Conservation (phyloP, 345 rosid genomes). For the Capsella bursapastoris region DNA sequence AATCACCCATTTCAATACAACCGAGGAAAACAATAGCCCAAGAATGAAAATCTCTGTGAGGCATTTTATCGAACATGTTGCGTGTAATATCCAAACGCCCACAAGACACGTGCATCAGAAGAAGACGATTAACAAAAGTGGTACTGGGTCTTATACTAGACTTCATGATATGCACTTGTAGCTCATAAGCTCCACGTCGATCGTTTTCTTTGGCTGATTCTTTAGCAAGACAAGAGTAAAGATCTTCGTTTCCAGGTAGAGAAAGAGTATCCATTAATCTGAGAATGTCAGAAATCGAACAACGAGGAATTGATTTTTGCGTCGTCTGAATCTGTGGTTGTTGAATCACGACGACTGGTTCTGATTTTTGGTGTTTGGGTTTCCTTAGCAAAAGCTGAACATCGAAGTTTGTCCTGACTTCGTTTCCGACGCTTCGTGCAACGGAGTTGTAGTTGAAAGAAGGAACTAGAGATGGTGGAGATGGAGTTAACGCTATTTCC, state of each 20-base stretch:
- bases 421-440: conserved; percentile 11
- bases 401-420: conserved; percentile 27
- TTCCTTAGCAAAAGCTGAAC: conserved; percentile 30
- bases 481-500: conserved; percentile 39
- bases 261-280: conserved; percentile 59
- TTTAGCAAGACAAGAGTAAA: conserved; percentile 60
- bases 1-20: conserved; percentile 48
- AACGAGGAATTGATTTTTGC: not conserved
- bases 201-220: conserved; percentile 58
- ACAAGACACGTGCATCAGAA: conserved; percentile 55
- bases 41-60: conserved; percentile 54
- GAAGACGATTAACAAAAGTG: conserved; percentile 52
- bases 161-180: conserved; percentile 52
- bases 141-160: conserved; percentile 44
- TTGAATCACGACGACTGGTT: conserved; percentile 9
- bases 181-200: conserved; percentile 49
- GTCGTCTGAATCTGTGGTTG: conserved; percentile 18
- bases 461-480: conserved; percentile 29
- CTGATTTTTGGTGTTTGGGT: conserved; percentile 38
- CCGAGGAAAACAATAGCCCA: conserved; percentile 64
- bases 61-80: conserved; percentile 72
- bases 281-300: conserved; percentile 51
- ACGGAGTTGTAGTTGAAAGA: conserved; percentile 17
- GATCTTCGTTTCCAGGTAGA: conserved; percentile 54
- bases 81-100: conserved; percentile 55